Conservation (phyloP, 108 stramenopile genomes). For the Nannochloropsis granulata region DNA sequence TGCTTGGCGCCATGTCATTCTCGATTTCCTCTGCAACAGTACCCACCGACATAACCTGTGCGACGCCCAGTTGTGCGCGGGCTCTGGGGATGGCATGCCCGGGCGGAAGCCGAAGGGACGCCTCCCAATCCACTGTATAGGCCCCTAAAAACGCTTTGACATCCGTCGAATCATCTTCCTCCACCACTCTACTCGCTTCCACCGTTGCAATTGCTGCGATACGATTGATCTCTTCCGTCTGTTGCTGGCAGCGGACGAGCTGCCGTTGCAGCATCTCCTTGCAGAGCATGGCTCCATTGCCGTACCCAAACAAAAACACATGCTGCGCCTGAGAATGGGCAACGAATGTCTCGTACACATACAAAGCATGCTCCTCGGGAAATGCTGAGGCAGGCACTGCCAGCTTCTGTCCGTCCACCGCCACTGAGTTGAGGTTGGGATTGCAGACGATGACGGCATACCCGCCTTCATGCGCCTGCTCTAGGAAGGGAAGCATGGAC, state of each 20-base stretch:
- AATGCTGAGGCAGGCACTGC: neutral
- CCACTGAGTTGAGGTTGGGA: conserved; percentile 12
- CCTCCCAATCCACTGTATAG: conserved; percentile 10
- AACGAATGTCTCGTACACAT: conserved; percentile 5
- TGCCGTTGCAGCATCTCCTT: conserved; percentile 12
- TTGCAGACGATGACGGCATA: conserved; percentile 2
- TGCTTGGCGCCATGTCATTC: neutral
- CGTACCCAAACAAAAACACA: conserved; percentile 6
- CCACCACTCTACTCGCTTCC: conserved; percentile 3
- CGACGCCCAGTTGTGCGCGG: neutral
- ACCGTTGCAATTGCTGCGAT: conserved; percentile 4
- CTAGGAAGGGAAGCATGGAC: conserved; percentile 7
- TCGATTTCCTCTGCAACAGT: neutral
- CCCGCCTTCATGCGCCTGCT: neutral
- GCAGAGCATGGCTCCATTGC: conserved; percentile 8
- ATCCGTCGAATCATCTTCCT: conserved; percentile 13
- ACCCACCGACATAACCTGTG: neutral
- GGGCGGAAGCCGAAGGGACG: neutral
- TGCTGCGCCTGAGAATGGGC: neutral
- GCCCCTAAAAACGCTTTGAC: neutral
- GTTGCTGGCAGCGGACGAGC: neutral
- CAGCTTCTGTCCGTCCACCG: neutral
- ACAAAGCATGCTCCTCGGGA: conserved; percentile 6
- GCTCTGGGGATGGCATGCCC: neutral
- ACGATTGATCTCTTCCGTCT: neutral